Evolutionary conservation across 2,329 filamentous ascomycete species (phyloP), one percentile per base, ranked within the genome.

Genomic region (Herpotrichia juniperi): DNA sequence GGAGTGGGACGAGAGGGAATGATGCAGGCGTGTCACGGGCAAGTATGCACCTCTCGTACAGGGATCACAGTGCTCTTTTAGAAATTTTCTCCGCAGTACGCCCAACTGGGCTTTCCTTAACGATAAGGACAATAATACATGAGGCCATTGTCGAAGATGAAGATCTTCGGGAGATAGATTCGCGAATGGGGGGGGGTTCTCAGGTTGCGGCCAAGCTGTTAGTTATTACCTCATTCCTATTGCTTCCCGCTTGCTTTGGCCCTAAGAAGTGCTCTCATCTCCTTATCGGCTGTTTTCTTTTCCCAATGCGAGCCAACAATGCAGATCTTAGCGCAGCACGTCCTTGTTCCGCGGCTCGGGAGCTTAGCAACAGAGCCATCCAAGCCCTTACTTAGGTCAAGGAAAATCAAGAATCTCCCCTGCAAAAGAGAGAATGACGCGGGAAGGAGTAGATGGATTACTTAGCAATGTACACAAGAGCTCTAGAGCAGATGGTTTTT

Each of bases 11-110:
- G 22, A 37, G 34, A 21, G 42, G 25, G 32, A 21, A 24, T 42
- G 40, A 25, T 42, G 39, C 6, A 44, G 19, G 28, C 39, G 25
- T 17, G 35, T 34, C n/a, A 47, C 21, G 37, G 44, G 22, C 35
- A 51, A 42, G 44, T 17, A 17, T 19, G 6, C 3, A n/a, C 6
- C n/a, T 35, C 7, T 37, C 5, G 34, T 37, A 21, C 16, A 37
- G 10, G 16, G 34, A 14, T 19, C 19, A 7, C 8, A 7, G 3
- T 8, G 4, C 17, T 12, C 17, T 6, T 8, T 19, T 21, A 37
- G 16, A 17, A 21, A 7, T 37, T 17, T 19, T 37, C 16, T 37
- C 17, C 17, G 17, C 6, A 10, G 9, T 16, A 6, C 8, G 6
- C 5, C 21, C 16, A 12, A 19, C 17, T 19, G 22, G 17, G 22